Conservation (phyloP, 805 yeast genomes). For the Saccharomyces cerevisiae region DNA sequence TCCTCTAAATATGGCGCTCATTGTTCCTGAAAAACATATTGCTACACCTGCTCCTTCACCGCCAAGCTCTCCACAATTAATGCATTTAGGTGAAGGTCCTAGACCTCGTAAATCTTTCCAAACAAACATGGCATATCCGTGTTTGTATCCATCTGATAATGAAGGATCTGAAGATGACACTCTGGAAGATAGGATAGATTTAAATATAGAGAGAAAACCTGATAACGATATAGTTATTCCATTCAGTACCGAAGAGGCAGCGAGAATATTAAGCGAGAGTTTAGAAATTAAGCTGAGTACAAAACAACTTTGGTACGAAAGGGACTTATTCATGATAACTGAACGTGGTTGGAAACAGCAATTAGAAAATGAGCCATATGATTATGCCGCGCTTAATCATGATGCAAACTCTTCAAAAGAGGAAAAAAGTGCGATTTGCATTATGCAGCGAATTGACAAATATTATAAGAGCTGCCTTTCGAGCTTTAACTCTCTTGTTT, state of each 20-base stretch:
- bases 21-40: slow-evolving; percentile 33
- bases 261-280: slow-evolving; percentile 53
- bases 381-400: slow-evolving; percentile 14
- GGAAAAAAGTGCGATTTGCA: slow-evolving; percentile 13
- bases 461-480: slow-evolving; percentile 49
- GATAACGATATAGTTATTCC: slow-evolving; percentile 40
- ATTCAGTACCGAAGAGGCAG: slow-evolving; percentile 70
- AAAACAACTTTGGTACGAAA: slow-evolving; percentile 62
- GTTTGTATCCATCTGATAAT: slow-evolving; percentile 48
- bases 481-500: slow-evolving; percentile 53
- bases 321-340: slow-evolving; percentile 60
- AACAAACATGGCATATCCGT: slow-evolving; percentile 59
- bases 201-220: not conserved
- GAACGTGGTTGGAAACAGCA: slow-evolving; percentile 53
- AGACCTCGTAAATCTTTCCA: slow-evolving; percentile 51
- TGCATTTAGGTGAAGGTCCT: slow-evolving; percentile 16
- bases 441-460: slow-evolving; percentile 47
- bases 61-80: slow-evolving; percentile 41
- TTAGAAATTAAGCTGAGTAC: slow-evolving; percentile 60
- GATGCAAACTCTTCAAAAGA: not conserved
- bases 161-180: slow-evolving; percentile 28
- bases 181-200: slow-evolving; percentile 9
- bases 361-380: slow-evolving; percentile 24
- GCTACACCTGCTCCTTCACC: slow-evolving; percentile 91
- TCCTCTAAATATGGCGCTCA: slow-evolving; percentile 23